phyloP scores from a whole-genome alignment of 2,329 filamentous ascomycete genomes.

The Aspergillus awamori region DNA sequence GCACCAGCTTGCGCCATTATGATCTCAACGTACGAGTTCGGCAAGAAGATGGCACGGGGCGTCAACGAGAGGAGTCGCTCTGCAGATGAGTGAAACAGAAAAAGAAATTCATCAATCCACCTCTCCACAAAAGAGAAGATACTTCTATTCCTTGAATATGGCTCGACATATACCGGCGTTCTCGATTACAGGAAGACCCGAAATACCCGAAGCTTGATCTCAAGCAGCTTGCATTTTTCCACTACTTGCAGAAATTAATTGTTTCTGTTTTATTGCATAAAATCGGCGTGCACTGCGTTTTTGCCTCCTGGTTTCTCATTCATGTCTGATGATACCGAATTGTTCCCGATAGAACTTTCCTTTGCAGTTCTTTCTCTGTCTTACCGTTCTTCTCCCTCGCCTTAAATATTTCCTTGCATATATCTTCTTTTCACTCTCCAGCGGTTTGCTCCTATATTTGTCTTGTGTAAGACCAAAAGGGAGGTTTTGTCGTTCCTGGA shows the following conservation, averaged over 20 bases:
- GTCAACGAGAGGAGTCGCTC: constrained; percentile 65
- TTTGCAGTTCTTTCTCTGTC: constrained; percentile 4
- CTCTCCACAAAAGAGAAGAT: no score
- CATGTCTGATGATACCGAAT: constrained; percentile 21
- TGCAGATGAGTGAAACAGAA: constrained; percentile 18
- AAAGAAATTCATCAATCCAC: background rate
- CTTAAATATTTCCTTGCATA: background rate
- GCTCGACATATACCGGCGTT: background rate
- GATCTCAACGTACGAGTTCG: constrained; percentile 97
- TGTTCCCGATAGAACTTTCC: constrained; percentile 20
- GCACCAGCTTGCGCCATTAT: constrained; percentile 97
- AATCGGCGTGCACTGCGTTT: constrained; percentile 18
- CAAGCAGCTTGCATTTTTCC: constrained; percentile 14
- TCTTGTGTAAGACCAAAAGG: background rate
- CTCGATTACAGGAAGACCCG: constrained; percentile 1
- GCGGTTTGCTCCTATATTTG: background rate
- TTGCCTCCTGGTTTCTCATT: constrained; percentile 6
- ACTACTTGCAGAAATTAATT: constrained; percentile 22
- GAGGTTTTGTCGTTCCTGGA: background rate
- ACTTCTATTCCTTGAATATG: background rate
- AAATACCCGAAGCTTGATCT: constrained; percentile 6
- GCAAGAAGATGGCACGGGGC: constrained; percentile 80
- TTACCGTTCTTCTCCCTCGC: background rate
- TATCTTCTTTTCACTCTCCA: background rate
- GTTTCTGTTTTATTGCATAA: constrained; percentile 27